These are phyloP conservation scores for Acer saccharum DNA, from an alignment of 345 rosid genomes.

Conservation along the genomic window DNA sequence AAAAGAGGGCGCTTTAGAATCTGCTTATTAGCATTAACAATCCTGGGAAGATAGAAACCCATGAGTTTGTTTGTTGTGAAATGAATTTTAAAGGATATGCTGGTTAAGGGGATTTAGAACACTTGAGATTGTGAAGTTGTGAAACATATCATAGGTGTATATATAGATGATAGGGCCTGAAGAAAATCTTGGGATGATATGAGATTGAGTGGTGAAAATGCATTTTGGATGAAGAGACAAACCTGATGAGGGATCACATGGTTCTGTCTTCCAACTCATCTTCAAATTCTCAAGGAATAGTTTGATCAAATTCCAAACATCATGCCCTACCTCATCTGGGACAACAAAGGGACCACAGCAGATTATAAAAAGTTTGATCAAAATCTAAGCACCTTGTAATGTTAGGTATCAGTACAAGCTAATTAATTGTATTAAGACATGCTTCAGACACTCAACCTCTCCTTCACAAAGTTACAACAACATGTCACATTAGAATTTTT, in stretches of 20 bases:
- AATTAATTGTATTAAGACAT: background rate
- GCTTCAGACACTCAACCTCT: background rate
- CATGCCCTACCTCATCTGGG: background rate
- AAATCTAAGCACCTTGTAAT: background rate
- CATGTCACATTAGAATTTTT: background rate
- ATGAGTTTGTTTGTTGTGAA: background rate
- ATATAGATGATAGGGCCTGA: background rate
- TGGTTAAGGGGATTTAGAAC: background rate
- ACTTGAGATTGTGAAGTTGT: background rate
- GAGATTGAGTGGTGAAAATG: background rate
- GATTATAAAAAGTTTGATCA: background rate
- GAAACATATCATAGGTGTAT: background rate
- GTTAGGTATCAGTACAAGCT: background rate
- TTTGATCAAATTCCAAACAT: background rate
- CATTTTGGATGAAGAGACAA: slow-evolving; percentile 7
- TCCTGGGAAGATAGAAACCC: slow-evolving; percentile 4
- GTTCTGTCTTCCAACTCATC: slow-evolving; percentile 28
- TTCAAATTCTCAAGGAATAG: background rate
- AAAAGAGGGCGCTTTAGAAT: background rate
- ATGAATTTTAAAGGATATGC: background rate
- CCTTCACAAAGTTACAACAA: background rate
- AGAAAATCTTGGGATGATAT: too few relatives aligned
- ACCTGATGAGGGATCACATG: slow-evolving; percentile 26
- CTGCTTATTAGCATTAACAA: background rate
- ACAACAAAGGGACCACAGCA: slow-evolving; percentile 9